Percentiles rank a stretch among this genome's conserved stretches.
These are phyloP conservation scores for Henckelia pumila DNA, from an alignment of 257 asterid species.

Conservation along the genomic window DNA sequence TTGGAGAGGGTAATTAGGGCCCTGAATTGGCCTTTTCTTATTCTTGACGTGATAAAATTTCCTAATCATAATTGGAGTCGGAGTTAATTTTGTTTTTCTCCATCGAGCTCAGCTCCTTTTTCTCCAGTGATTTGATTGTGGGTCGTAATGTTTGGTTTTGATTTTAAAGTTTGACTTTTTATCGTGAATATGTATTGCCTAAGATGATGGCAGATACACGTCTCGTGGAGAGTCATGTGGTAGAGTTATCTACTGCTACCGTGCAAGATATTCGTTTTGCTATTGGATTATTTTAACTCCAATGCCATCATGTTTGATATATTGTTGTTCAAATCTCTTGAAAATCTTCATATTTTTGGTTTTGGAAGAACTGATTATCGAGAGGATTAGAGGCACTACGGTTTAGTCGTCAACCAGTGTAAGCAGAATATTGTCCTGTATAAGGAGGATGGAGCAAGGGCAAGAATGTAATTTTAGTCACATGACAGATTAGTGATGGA, in stretches of 20 bases:
- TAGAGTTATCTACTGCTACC: not conserved
- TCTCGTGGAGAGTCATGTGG: not conserved
- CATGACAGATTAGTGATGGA: not conserved
- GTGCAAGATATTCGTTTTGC: not conserved
- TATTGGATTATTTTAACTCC: not conserved
- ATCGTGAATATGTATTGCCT: not conserved
- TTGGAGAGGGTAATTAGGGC: conserved; percentile 25
- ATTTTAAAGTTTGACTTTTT: conserved; percentile 8
- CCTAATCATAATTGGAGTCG: not conserved
- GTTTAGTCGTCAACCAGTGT: not conserved
- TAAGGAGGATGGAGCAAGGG: not conserved
- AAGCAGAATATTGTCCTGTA: not conserved
- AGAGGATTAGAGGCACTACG: not conserved
- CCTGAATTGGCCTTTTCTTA: conserved; percentile 11
- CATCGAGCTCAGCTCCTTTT: not conserved
- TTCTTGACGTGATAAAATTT: not conserved
- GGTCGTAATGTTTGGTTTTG: not conserved
- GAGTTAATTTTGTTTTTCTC: conserved; percentile 1
- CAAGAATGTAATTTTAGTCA: not conserved
- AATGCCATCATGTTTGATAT: not conserved
- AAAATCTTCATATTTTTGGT: not conserved
- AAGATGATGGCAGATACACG: not conserved
- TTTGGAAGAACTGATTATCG: not conserved
- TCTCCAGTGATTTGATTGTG: not conserved
- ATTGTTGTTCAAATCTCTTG: not conserved